Evolutionary conservation across 139 green algal genomes (phyloP), one percentile per base, ranked within the genome.

Genomic region (Chlamydomonas sp.): DNA sequence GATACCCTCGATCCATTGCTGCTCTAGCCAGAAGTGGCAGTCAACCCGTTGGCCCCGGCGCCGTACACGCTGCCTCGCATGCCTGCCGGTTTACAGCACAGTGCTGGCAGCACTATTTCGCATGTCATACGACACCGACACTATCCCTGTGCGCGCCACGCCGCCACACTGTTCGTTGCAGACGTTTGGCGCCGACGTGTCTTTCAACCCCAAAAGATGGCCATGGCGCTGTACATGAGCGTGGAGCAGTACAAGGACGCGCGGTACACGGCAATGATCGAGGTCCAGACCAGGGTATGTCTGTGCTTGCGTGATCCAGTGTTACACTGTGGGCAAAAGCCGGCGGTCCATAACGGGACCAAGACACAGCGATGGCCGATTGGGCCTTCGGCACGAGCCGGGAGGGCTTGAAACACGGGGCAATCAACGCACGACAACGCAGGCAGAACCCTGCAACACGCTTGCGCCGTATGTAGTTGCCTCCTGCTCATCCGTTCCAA

Each of bases 201-300:
- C 18, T 0, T 85, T 77, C 80, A 68, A 85, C 6, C 66, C 2
- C 31, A 66, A 66, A 77, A 68, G 66, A 1, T 66, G 63, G 61
- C 12, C 5, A 18, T 78, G 14, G 7, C 7, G 2, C 31, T 85
- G 57, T 85, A n/a, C n/a, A 4, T 85, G 57, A 66, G 18, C 0
- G 58, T 77, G 16, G 80, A 85, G 57, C 7, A 85, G 80, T 85
- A 78, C 80, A 78, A 67, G 67, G 80, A 85, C 16, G 59, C 72
- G 57, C 66, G 63, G 0, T 85, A 63, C 66, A 78, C 75, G 57
- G 75, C 58, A 7, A 9, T 49, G 2, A 57, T 63, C 15, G 14
- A 63, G 57, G 2, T 79, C 57, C 12, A 17, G 2, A 79, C 75
- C 5, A 14, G 58, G 57, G 75, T 79, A 2, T 0, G 75, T 64